phyloP scores from a whole-genome alignment of 768 basidiomycete genomes.

The Clathrus columnatus region DNA sequence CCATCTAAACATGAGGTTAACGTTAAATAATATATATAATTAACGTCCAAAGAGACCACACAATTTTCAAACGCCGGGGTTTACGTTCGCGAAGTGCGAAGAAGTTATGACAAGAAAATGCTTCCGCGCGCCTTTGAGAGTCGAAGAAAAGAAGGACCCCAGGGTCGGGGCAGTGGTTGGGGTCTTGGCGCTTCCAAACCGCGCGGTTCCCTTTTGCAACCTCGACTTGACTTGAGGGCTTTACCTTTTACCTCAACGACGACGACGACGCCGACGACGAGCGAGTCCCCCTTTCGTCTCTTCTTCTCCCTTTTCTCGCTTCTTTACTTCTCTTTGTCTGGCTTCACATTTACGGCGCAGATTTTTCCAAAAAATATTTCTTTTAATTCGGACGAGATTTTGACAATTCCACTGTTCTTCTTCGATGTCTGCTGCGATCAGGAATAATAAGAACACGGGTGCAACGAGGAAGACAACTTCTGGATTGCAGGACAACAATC shows the following conservation, averaged over 20 bases:
- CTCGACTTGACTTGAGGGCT: neutral
- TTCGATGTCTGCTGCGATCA: constrained; percentile 6
- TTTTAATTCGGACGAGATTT: neutral
- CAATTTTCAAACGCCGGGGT: no score
- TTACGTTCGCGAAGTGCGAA: no score
- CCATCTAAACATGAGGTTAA: no score
- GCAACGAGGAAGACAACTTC: neutral
- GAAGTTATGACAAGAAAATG: no score
- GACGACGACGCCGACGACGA: neutral
- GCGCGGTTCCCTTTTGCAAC: neutral
- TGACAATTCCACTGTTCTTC: neutral
- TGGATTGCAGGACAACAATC: constrained; percentile 3
- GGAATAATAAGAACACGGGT: constrained; percentile 5
- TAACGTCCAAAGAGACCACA: no score
- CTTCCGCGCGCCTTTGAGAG: neutral
- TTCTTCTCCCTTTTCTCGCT: neutral
- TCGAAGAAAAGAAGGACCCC: neutral
- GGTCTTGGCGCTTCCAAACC: neutral
- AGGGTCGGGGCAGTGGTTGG: neutral
- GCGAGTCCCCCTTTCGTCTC: neutral
- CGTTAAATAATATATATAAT: no score
- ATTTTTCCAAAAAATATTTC: neutral
- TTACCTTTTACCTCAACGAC: neutral
- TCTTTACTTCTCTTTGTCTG: neutral
- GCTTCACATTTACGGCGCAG: neutral